These are phyloP conservation scores for Lasiosphaeria miniovina DNA, from an alignment of 495 filamentous ascomycete genomes.

Conservation along the genomic window DNA sequence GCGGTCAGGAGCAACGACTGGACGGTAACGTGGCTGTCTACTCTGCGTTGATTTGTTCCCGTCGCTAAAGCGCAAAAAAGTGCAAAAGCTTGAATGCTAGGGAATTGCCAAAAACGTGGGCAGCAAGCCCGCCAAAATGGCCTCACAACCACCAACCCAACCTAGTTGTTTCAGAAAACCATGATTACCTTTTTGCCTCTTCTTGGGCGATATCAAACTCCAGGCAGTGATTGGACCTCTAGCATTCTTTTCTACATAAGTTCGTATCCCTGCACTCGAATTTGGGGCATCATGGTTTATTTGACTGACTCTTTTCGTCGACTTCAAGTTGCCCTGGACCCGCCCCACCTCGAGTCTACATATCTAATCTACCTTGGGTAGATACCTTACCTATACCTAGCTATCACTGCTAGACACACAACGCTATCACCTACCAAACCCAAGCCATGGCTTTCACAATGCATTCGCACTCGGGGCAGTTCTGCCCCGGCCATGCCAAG, in stretches of 20 bases:
- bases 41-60: not conserved
- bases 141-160: not conserved
- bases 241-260: no score
- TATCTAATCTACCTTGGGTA: no score
- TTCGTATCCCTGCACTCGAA: no score
- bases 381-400: not conserved
- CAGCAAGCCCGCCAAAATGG: not conserved
- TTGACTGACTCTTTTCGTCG: not conserved
- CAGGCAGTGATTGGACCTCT: no score
- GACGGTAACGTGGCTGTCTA: not conserved
- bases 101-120: not conserved
- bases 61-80: not conserved
- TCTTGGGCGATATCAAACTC: no score
- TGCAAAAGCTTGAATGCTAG: not conserved
- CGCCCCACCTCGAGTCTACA: not conserved
- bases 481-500: constrained; percentile 86
- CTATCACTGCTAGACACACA: not conserved
- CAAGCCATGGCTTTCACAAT: constrained; percentile 92
- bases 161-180: not conserved
- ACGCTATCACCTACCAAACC: not conserved
- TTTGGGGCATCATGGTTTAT: not conserved
- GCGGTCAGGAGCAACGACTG: no score
- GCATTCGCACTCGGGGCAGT: constrained; percentile 96
- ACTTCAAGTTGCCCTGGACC: not conserved
- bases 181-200: not conserved